Percentiles rank a stretch among this genome's conserved stretches.
Evolutionary conservation across 2,329 filamentous ascomycete genomes (phyloP).

Genomic region (Pseudogymnoascus sp.): DNA sequence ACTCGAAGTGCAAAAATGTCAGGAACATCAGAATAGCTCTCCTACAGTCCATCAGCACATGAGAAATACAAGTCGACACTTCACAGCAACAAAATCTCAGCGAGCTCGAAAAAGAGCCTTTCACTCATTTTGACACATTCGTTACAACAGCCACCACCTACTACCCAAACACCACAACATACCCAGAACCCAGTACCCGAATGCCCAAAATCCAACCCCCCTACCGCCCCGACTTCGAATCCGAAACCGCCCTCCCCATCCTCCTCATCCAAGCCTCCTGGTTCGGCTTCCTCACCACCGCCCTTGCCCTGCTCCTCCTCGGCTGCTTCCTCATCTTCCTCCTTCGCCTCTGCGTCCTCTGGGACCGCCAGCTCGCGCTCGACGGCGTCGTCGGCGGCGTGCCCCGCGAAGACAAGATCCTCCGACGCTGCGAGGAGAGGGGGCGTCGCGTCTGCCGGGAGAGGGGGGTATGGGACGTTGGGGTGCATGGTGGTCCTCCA

Average conservation of each 20-base stretch:
- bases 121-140: neutral
- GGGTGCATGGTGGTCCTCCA: neutral
- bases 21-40: neutral
- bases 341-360: neutral
- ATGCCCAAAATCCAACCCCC: neutral
- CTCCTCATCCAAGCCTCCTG: neutral
- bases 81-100: neutral
- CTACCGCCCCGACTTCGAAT: neutral
- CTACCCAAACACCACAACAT: neutral
- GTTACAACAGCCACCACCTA: neutral
- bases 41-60: neutral
- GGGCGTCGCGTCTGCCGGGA: neutral
- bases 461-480: neutral
- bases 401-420: neutral
- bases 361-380: neutral
- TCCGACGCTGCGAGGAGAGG: neutral
- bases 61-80: neutral
- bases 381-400: neutral
- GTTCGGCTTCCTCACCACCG: neutral
- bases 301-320: neutral
- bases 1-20: neutral
- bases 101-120: neutral
- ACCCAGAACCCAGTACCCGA: neutral
- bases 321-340: neutral
- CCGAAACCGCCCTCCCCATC: neutral